phyloP scores from a whole-genome alignment of 2,329 filamentous ascomycete species.

The Metarhizium rileyi region DNA sequence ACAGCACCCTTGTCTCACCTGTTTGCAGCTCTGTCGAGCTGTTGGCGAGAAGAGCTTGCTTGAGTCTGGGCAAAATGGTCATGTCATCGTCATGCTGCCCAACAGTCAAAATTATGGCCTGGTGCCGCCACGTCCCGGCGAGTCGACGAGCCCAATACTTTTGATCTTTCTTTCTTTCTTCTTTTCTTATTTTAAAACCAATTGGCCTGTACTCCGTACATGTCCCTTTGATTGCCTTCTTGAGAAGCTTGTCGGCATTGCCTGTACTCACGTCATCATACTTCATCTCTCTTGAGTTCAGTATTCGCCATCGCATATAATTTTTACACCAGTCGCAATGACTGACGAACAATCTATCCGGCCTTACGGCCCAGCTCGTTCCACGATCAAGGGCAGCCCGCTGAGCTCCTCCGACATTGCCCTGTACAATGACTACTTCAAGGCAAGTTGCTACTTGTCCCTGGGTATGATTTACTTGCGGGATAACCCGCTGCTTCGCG shows the following conservation, averaged over 20 bases:
- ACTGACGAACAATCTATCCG: constrained; percentile 46
- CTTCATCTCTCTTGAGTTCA: neutral
- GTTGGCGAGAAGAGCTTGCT: neutral
- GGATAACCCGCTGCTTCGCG: constrained; percentile 61
- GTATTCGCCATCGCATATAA: neutral
- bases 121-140: neutral
- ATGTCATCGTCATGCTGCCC: constrained; percentile 3
- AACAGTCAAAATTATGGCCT: neutral
- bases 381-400: constrained; percentile 51
- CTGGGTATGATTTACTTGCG: constrained; percentile 74
- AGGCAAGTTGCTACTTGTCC: constrained; percentile 64
- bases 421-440: constrained; percentile 64
- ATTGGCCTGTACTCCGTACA: neutral
- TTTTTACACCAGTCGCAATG: constrained; percentile 18
- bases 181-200: neutral
- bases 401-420: constrained; percentile 56
- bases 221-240: neutral
- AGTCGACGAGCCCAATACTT: no score
- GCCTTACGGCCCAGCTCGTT: constrained; percentile 55
- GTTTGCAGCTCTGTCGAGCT: neutral
- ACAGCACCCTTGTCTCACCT: neutral
- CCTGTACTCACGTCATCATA: neutral
- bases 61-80: neutral
- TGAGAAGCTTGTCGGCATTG: neutral
- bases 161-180: neutral